phyloP scores from a whole-genome alignment of 1,139 yeast species.

The Candida pseudocylindracea region DNA sequence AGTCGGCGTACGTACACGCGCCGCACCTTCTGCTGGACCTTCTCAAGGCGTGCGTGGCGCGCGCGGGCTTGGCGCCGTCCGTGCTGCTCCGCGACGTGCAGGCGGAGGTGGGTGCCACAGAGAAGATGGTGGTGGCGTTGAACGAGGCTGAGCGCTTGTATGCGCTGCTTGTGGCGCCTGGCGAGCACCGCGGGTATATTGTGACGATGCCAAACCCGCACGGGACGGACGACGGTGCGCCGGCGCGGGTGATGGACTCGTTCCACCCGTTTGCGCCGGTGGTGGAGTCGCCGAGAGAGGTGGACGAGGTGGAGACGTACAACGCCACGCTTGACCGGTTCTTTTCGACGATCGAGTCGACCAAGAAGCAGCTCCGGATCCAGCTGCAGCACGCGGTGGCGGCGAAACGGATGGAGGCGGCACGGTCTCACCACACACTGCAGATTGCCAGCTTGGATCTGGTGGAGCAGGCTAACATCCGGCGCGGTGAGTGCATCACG shows the following conservation, averaged over 20 bases:
- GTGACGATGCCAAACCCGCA: slow-evolving; percentile 15
- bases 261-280: slow-evolving; percentile 69
- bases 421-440: slow-evolving; percentile 47
- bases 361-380: slow-evolving; percentile 46
- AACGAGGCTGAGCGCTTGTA: too few relatives aligned
- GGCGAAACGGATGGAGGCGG: slow-evolving; percentile 47
- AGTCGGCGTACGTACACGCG: slow-evolving; percentile 41
- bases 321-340: slow-evolving; percentile 65
- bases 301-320: slow-evolving; percentile 21
- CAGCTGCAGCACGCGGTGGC: slow-evolving; percentile 43
- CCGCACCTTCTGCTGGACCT: slow-evolving; percentile 67
- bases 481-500: slow-evolving; percentile 56
- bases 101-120: slow-evolving; percentile 17
- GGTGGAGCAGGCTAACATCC: slow-evolving; percentile 41
- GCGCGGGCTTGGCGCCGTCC: slow-evolving; percentile 22
- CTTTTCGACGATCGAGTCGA: slow-evolving; percentile 69
- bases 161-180: too few relatives aligned
- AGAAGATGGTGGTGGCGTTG: slow-evolving; percentile 10
- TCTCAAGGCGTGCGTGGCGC: slow-evolving; percentile 31
- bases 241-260: slow-evolving; percentile 46
- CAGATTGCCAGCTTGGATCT: slow-evolving; percentile 47
- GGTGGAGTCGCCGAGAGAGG: slow-evolving; percentile 11
- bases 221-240: slow-evolving; percentile 12
- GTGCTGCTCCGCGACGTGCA: slow-evolving; percentile 15
- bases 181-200: slow-evolving; percentile 12